Conservation (phyloP, 2,329 filamentous ascomycete genomes). For the Arthroderma uncinatum region DNA sequence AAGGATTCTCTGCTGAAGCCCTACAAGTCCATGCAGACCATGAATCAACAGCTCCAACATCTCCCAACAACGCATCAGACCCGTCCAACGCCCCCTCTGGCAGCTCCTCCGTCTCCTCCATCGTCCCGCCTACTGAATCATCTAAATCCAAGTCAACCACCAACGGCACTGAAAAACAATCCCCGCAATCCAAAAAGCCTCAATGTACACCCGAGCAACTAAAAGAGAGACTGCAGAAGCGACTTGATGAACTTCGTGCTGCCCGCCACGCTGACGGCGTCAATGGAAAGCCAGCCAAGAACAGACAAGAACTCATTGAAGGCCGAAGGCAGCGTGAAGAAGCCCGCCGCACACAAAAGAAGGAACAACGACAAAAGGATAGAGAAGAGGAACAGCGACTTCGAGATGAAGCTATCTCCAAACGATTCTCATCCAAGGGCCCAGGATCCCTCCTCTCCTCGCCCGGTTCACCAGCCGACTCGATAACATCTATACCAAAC, state of each 20-base stretch:
- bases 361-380: conserved; percentile 64
- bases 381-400: conserved; percentile 65
- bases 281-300: conserved; percentile 70
- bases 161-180: conserved; percentile 16
- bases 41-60: conserved; percentile 34
- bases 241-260: conserved; percentile 73
- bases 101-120: conserved; percentile 59
- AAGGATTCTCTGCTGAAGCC: conserved; percentile 40
- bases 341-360: conserved; percentile 77
- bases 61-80: conserved; percentile 41
- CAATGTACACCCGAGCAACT: conserved; percentile 56
- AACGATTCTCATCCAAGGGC: conserved; percentile 45
- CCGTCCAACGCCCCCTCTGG: conserved; percentile 40
- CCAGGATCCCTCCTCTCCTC: conserved; percentile 48
- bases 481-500: conserved; percentile 37
- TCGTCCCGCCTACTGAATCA: conserved; percentile 37
- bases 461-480: conserved; percentile 40
- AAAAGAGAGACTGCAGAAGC: conserved; percentile 65
- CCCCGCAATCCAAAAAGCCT: conserved; percentile 36
- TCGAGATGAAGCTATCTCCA: conserved; percentile 47
- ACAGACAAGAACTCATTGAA: conserved; percentile 85
- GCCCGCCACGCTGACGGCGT: conserved; percentile 77
- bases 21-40: conserved; percentile 23
- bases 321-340: conserved; percentile 77
- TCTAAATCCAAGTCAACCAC: conserved; percentile 11